These are phyloP conservation scores for Pseudomicrostroma phylloplanum DNA, from an alignment of 1,284 basidiomycete species.

Conservation along the genomic window DNA sequence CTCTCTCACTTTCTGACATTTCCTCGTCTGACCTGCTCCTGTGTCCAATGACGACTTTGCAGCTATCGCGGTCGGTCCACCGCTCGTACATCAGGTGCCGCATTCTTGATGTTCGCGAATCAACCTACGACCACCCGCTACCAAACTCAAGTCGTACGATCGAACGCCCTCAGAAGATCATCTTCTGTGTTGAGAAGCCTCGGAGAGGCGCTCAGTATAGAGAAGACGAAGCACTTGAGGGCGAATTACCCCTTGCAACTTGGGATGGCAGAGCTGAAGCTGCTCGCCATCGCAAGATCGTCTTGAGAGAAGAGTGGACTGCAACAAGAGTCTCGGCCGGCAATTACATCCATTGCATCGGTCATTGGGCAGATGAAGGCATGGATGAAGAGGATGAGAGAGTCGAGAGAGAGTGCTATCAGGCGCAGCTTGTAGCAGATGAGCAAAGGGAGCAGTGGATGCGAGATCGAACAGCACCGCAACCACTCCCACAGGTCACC, in stretches of 20 bases:
- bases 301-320: constrained; percentile 41
- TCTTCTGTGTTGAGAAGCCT: constrained; percentile 13
- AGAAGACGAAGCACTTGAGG: constrained; percentile 10
- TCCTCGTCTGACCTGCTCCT: not conserved
- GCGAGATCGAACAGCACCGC: constrained; percentile 15
- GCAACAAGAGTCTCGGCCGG: constrained; percentile 20
- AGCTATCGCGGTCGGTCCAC: not conserved
- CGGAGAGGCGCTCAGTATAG: constrained; percentile 14
- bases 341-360: constrained; percentile 33
- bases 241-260: constrained; percentile 1
- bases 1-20: too few species aligned
- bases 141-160: constrained; percentile 9
- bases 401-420: not conserved
- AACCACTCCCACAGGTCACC: constrained; percentile 17
- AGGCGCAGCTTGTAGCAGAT: too few species aligned
- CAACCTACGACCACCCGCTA: constrained; percentile 13
- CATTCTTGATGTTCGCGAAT: constrained; percentile 16
- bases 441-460: not conserved
- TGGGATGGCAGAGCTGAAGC: not conserved
- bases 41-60: not conserved
- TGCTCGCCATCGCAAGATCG: constrained; percentile 3
- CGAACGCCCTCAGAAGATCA: constrained; percentile 18
- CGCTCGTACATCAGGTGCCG: constrained; percentile 20
- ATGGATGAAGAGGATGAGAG: constrained; percentile 11
- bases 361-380: constrained; percentile 15